Evolutionary conservation across 164 flowering plant species (phyloP).

Genomic region (Macadamia integrifolia): DNA sequence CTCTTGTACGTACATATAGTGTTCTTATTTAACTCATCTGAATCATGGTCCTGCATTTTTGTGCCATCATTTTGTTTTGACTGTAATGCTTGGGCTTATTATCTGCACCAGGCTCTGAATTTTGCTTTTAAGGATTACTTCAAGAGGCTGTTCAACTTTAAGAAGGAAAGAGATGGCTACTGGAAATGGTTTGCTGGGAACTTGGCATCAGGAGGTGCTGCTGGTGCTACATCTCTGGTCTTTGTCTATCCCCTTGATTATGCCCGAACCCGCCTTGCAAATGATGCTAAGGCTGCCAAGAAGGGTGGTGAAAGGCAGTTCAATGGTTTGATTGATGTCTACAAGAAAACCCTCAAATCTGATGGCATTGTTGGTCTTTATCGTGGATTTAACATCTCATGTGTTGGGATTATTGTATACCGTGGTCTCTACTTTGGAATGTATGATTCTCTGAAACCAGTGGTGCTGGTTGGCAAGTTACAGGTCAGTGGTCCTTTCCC

Average conservation of each 20-base stretch:
- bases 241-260: not conserved
- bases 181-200: not conserved
- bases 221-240: not conserved
- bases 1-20: not conserved
- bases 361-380: not conserved
- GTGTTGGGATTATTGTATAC: not conserved
- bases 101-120: not conserved
- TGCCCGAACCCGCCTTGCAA: not conserved
- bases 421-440: not conserved
- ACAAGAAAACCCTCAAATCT: not conserved
- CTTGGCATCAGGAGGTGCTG: not conserved
- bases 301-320: conserved; percentile 1
- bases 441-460: conserved; percentile 1
- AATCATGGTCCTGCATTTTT: not conserved
- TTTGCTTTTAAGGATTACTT: not conserved
- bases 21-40: not conserved
- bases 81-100: not conserved
- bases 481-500: not conserved
- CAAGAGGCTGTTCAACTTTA: not conserved
- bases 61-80: not conserved
- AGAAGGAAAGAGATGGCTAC: not conserved
- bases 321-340: conserved; percentile 1
- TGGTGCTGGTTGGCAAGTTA: not conserved
- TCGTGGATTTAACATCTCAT: not conserved
- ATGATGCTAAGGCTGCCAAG: conserved; percentile 3